Conservation (phyloP, 192 early-diverging fungal genomes). For the Mortierella alpina region DNA sequence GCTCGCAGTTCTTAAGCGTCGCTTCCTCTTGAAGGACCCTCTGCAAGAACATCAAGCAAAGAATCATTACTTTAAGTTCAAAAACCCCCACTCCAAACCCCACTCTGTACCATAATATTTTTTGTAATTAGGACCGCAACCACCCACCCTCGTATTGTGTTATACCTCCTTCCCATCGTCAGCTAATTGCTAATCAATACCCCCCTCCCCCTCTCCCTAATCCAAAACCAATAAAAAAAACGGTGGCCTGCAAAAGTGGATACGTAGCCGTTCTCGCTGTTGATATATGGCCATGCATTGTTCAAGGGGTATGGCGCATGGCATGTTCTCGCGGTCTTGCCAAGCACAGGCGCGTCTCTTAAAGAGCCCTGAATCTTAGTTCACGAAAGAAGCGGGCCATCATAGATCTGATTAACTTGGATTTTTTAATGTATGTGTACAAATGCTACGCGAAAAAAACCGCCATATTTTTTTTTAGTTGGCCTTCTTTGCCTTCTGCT, state of each 20-base stretch:
- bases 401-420: too few relatives aligned
- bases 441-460: too few relatives aligned
- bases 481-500: conserved; percentile 13
- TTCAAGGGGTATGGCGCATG: too few relatives aligned
- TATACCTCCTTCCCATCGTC: neutral
- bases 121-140: neutral
- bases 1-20: conserved; percentile 42
- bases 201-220: neutral
- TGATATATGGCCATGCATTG: too few relatives aligned
- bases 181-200: neutral
- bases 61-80: neutral
- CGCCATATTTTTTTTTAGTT: neutral
- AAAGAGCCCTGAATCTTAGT: too few relatives aligned
- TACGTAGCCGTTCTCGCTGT: too few relatives aligned
- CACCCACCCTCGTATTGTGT: too few relatives aligned
- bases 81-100: neutral
- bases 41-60: neutral
- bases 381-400: too few relatives aligned
- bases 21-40: neutral
- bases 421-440: too few relatives aligned
- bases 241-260: neutral
- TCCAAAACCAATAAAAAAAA: neutral
- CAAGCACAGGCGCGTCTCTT: too few relatives aligned
- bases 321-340: too few relatives aligned
- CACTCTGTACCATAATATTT: conserved; percentile 21